phyloP scores from a whole-genome alignment of 2,329 filamentous ascomycete species.

The Penicillium frequentans region DNA sequence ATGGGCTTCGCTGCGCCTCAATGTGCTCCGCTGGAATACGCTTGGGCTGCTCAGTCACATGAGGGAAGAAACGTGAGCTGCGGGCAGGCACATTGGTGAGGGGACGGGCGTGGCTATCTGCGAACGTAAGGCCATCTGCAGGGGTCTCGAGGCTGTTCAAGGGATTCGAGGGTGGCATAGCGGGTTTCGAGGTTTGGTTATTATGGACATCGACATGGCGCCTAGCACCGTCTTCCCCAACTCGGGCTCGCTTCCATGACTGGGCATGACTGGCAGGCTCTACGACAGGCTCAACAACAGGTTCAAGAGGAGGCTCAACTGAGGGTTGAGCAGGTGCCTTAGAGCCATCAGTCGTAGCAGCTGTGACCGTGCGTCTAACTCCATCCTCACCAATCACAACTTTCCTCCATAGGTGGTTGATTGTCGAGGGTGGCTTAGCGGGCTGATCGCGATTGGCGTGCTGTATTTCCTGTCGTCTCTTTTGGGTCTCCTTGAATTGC shows the following conservation, averaged over 20 bases:
- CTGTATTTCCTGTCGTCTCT: constrained; percentile 22
- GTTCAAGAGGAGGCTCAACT: neutral
- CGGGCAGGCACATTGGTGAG: constrained; percentile 38
- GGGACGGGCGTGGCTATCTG: constrained; percentile 34
- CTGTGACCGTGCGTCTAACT: neutral
- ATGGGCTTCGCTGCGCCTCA: constrained; percentile 41
- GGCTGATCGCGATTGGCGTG: constrained; percentile 9
- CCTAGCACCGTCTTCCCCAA: constrained; percentile 41
- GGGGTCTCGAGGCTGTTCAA: constrained; percentile 39
- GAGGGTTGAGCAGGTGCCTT: neutral
- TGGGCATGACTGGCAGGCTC: constrained; percentile 14
- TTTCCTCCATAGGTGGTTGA: neutral
- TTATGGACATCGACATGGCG: constrained; percentile 23
- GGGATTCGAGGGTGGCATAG: constrained; percentile 29
- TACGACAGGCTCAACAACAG: constrained; percentile 7
- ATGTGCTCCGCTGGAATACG: constrained; percentile 31
- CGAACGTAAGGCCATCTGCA: constrained; percentile 36
- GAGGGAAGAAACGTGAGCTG: constrained; percentile 52
- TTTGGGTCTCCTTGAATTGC: constrained; percentile 40
- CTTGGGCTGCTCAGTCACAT: constrained; percentile 30
- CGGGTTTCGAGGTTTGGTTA: constrained; percentile 3
- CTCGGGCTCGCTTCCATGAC: constrained; percentile 48
- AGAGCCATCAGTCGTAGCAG: constrained; percentile 30
- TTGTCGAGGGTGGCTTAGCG: neutral
- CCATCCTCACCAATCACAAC: neutral